Percentiles rank a stretch among this genome's conserved stretches.
These are phyloP conservation scores for Neonectria magnoliae DNA, from an alignment of 2,329 filamentous ascomycete genomes.

Conservation along the genomic window DNA sequence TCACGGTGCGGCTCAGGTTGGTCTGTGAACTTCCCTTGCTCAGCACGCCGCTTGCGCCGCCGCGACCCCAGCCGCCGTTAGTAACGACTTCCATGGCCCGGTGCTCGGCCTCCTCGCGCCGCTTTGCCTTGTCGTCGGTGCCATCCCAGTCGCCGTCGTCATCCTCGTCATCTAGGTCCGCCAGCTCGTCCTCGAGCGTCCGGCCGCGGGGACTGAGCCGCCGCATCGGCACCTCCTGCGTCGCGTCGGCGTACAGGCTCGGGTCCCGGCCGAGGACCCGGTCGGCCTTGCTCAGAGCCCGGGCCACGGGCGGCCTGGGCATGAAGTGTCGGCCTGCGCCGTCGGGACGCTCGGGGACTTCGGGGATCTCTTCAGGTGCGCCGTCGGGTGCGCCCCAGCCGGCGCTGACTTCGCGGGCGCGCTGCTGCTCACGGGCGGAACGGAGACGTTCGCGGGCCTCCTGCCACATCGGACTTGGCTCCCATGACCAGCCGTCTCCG, in stretches of 20 bases:
- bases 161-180: constrained; percentile 52
- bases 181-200: constrained; percentile 55
- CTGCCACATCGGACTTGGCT: constrained; percentile 82
- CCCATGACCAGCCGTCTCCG: constrained; percentile 95
- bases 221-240: constrained; percentile 56
- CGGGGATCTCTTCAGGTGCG: constrained; percentile 31
- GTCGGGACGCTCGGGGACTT: constrained; percentile 36
- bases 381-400: constrained; percentile 68
- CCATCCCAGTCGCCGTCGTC: constrained; percentile 50
- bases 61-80: constrained; percentile 51
- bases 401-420: constrained; percentile 70
- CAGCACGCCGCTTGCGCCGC: constrained; percentile 56
- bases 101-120: constrained; percentile 56
- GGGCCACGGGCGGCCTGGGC: constrained; percentile 34
- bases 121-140: constrained; percentile 45
- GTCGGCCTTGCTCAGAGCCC: constrained; percentile 65
- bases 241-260: constrained; percentile 62
- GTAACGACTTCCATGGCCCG: constrained; percentile 57
- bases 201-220: constrained; percentile 59
- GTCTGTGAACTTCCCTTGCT: constrained; percentile 48
- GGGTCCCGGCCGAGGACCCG: constrained; percentile 67
- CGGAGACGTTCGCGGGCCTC: constrained; percentile 74
- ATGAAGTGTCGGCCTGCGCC: constrained; percentile 49
- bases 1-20: constrained; percentile 31
- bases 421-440: constrained; percentile 67